A percentile compares a stretch with the other conserved stretches of the same genome.
These are phyloP conservation scores for Ceratocystis albifundus DNA, from an alignment of 2,329 filamentous ascomycete species.

Conservation along the genomic window DNA sequence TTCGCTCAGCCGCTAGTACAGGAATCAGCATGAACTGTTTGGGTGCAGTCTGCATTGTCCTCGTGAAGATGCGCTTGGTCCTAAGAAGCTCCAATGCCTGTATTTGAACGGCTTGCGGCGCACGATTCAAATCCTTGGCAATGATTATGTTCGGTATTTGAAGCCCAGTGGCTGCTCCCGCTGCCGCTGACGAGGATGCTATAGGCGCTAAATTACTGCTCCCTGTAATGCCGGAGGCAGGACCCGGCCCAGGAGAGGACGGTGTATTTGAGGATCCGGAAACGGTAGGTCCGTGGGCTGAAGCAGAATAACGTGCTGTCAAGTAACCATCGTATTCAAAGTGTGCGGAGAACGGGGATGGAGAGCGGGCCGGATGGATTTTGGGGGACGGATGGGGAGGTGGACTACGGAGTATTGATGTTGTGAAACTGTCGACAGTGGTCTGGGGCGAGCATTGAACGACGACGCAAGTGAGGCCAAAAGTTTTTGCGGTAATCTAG, in stretches of 20 bases:
- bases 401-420: slow-evolving; percentile 48
- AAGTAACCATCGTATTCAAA: slow-evolving; percentile 25
- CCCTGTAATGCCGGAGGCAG: slow-evolving; percentile 15
- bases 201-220: slow-evolving; percentile 17
- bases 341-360: slow-evolving; percentile 26
- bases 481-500: slow-evolving; percentile 56
- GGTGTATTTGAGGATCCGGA: slow-evolving; percentile 26
- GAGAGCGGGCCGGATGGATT: slow-evolving; percentile 26
- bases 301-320: slow-evolving; percentile 27
- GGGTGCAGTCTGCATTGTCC: slow-evolving; percentile 60
- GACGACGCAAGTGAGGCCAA: slow-evolving; percentile 57
- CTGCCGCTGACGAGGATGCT: slow-evolving; percentile 14
- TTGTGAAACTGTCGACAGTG: slow-evolving; percentile 70
- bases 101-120: slow-evolving; percentile 66
- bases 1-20: slow-evolving; percentile 44
- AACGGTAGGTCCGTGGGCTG: slow-evolving; percentile 27
- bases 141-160: slow-evolving; percentile 72
- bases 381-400: slow-evolving; percentile 19
- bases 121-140: slow-evolving; percentile 64
- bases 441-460: slow-evolving; percentile 62
- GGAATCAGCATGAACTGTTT: slow-evolving; percentile 71
- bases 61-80: slow-evolving; percentile 64
- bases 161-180: slow-evolving; percentile 23
- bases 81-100: slow-evolving; percentile 70
- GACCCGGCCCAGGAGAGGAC: slow-evolving; percentile 21